A percentile compares a stretch with the other conserved stretches of the same genome.
Conservation (phyloP, 495 filamentous ascomycete species). For the Hyaloscypha bicolor region DNA sequence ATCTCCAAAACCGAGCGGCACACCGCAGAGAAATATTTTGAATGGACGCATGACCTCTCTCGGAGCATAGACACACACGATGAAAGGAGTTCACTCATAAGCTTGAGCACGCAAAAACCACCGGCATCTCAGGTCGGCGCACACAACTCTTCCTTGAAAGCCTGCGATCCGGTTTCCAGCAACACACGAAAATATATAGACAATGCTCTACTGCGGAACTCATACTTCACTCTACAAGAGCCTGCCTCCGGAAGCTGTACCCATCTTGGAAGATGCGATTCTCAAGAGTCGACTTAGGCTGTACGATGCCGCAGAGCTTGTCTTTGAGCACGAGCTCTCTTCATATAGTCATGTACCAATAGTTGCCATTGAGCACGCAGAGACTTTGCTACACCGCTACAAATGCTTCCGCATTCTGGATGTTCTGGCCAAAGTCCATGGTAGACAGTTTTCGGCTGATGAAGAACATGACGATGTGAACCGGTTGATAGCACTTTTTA, state of each 20-base stretch:
- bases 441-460: background rate
- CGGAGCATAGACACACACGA: background rate
- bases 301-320: background rate
- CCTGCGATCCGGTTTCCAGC: background rate
- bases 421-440: background rate
- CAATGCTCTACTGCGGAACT: background rate
- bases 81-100: background rate
- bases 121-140: background rate
- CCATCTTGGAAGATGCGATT: background rate
- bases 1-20: background rate
- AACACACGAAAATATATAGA: background rate
- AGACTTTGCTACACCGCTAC: background rate
- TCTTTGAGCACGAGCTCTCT: background rate
- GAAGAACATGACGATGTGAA: background rate
- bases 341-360: background rate
- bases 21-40: background rate
- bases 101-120: background rate
- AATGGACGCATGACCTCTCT: too few relatives aligned
- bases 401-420: background rate
- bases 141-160: background rate
- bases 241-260: background rate
- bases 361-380: background rate
- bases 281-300: background rate
- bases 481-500: background rate
- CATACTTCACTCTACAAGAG: background rate